Percentiles rank a stretch among this genome's conserved stretches.
Evolutionary conservation across 2,329 filamentous ascomycete species (phyloP).

Genomic region (Fusarium nematophilum): DNA sequence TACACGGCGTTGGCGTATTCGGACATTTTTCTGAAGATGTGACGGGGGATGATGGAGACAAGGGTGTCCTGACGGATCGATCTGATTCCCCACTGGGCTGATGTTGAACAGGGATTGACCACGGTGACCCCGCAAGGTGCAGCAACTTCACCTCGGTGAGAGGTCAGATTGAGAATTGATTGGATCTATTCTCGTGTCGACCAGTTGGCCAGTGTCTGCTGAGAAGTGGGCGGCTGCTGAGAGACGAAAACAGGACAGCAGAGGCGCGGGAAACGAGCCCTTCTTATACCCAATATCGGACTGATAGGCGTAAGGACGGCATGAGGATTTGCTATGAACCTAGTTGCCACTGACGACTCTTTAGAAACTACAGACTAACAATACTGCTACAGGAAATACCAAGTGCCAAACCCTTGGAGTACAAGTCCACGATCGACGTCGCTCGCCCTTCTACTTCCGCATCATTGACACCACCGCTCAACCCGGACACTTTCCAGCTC

Average conservation of each 20-base stretch:
- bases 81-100: constrained; percentile 10
- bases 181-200: constrained; percentile 5
- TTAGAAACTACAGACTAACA: neutral
- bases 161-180: constrained; percentile 4
- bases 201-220: neutral
- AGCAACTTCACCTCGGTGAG: constrained; percentile 13
- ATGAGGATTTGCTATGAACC: constrained; percentile 1
- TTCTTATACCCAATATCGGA: neutral
- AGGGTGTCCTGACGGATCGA: constrained; percentile 6
- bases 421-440: neutral
- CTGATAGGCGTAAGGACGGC: too few relatives aligned
- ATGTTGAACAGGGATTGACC: constrained; percentile 12
- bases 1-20: constrained; percentile 59
- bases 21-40: constrained; percentile 18
- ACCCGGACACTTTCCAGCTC: constrained; percentile 50
- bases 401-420: neutral
- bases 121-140: constrained; percentile 13
- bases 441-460: neutral
- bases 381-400: neutral
- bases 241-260: neutral
- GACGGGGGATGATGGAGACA: neutral
- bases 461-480: constrained; percentile 51
- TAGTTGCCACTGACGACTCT: constrained; percentile 18
- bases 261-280: neutral
- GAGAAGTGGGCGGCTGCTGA: neutral